Percentiles rank a stretch among this genome's conserved stretches.
Conservation (phyloP, 139 green algal species). For the Coelastrella sp. region DNA sequence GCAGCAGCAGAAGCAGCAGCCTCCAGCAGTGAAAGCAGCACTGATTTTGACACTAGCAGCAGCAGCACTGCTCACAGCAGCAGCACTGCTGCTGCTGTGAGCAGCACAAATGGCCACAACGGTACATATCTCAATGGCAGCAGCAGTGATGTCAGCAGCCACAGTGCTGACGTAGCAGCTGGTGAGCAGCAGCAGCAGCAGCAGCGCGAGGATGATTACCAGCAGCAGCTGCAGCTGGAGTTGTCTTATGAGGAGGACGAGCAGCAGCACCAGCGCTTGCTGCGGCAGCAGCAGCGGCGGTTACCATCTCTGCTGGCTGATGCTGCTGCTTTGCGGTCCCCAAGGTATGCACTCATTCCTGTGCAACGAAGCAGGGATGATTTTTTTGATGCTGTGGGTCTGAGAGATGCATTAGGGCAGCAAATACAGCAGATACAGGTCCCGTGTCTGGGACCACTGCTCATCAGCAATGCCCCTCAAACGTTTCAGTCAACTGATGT, state of each 20-base stretch:
- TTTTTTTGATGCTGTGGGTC: background rate
- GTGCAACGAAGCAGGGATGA: background rate
- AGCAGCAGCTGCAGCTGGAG: conserved; percentile 32
- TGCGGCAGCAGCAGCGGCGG: conserved; percentile 41
- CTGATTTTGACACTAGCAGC: background rate
- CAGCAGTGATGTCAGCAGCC: background rate
- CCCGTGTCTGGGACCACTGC: background rate
- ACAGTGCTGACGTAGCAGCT: background rate
- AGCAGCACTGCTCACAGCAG: background rate
- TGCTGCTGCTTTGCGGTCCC: background rate
- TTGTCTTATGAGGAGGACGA: conserved; percentile 17
- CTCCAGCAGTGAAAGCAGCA: background rate
- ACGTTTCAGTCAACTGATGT: background rate
- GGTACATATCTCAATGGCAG: background rate
- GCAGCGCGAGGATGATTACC: background rate
- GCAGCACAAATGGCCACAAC: background rate
- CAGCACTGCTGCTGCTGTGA: background rate
- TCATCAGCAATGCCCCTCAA: conserved; percentile 9
- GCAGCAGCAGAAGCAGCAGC: conserved; percentile 11
- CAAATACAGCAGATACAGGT: background rate
- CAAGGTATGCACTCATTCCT: background rate
- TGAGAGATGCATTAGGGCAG: conserved; percentile 8
- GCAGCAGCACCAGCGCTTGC: conserved; percentile 35
- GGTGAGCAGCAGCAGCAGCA: conserved; percentile 13
- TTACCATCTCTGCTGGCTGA: conserved; percentile 20